Conservation (phyloP, 2,329 filamentous ascomycete species). For the Paraconiothyrium brasiliense region DNA sequence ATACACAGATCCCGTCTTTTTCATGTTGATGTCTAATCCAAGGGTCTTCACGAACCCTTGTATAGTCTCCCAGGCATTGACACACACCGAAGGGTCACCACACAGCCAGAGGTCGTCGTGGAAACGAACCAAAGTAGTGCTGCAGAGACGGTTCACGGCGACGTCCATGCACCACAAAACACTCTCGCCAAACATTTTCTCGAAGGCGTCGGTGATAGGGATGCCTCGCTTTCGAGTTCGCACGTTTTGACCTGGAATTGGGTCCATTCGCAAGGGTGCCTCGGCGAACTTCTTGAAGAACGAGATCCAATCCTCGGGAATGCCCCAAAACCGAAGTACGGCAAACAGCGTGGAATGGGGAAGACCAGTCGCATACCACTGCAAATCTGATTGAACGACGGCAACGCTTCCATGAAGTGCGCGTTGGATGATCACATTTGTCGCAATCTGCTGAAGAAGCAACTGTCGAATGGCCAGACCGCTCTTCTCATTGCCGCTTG, state of each 20-base stretch:
- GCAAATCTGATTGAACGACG: conserved; percentile 55
- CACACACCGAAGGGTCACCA: conserved; percentile 48
- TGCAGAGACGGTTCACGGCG: conserved; percentile 53
- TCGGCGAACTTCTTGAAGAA: conserved; percentile 57
- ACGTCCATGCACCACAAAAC: conserved; percentile 57
- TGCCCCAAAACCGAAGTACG: conserved; percentile 53
- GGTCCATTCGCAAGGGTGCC: conserved; percentile 52
- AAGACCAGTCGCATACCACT: conserved; percentile 55
- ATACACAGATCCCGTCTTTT: conserved; percentile 47
- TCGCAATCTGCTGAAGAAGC: conserved; percentile 52
- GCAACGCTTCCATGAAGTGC: conserved; percentile 48
- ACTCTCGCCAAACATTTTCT: conserved; percentile 55
- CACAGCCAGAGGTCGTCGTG: conserved; percentile 59
- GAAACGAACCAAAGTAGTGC: conserved; percentile 53
- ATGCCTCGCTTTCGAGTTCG: conserved; percentile 53
- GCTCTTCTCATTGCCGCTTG: conserved; percentile 15
- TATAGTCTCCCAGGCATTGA: conserved; percentile 54
- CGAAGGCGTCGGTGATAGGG: conserved; percentile 54
- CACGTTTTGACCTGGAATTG: conserved; percentile 39
- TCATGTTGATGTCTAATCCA: conserved; percentile 53
- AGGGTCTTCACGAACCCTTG: conserved; percentile 51
- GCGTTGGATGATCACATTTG: conserved; percentile 49
- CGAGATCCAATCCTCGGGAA: conserved; percentile 50
- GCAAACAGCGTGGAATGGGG: conserved; percentile 54
- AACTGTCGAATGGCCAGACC: conserved; percentile 50